Evolutionary conservation across 2,329 filamentous ascomycete species (phyloP), one percentile per base, ranked within the genome.

Genomic region (Aspergillus latus): DNA sequence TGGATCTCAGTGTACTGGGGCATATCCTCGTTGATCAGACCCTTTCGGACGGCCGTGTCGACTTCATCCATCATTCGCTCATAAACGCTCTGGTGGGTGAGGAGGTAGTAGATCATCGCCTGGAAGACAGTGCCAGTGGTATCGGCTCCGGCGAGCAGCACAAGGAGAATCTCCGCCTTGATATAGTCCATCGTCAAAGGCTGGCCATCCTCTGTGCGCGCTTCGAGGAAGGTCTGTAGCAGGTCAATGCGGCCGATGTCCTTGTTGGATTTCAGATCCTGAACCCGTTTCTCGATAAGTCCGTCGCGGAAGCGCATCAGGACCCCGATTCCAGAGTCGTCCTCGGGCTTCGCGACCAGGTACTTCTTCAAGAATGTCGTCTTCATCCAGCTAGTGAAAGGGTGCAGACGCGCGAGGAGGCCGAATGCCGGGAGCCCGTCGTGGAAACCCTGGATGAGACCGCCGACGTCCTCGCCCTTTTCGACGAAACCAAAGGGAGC

Each of bases 221-320:
- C 76, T 21, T 80, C 77, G 28, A 74, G 62, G 49, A 74, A 71
- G 64, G 78, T 82, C 62, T 85, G 82, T 5, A 86, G 71, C 0
- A 85, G 71, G 62, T 85, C 83, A 21, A 79, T 70, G 4, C 79
- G 74, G 1, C 73, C 74, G 5, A 68, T 64, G 0, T 74, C 71
- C 8, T 77, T 80, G 1, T 78, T 80, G 4, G 71, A 66, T 49
- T 78, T 72, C 16, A 83, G 74, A 50, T 82, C 79, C 28, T 74
- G 66, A 26, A 78, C 68, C 0, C 83, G 75, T 59, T 82, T 69
- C 21, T 69, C 64, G 54, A 85, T 77, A 2, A 85, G 73, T 28
- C 75, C 74, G 60, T 85, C 82, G 3, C 82, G 79, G 66, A 84
- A 84, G 7, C 80, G 74, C 81, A 85, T 84, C 53, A 84, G 64